phyloP scores from a whole-genome alignment of 495 filamentous ascomycete genomes.

The Penicillium longicatenatum region DNA sequence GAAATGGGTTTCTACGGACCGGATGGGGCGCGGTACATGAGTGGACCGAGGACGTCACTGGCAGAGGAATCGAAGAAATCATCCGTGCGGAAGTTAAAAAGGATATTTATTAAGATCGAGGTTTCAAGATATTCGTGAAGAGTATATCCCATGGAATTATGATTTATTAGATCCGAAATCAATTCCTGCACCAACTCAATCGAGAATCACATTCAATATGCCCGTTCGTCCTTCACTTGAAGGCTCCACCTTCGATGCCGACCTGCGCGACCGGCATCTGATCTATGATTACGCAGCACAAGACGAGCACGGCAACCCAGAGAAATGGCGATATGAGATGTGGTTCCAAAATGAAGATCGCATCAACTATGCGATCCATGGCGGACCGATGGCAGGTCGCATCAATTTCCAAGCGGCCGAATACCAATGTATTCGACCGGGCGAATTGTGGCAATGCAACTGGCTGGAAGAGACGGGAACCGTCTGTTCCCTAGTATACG shows the following conservation, averaged over 20 bases:
- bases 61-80: too few species aligned
- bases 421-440: slow-evolving; percentile 42
- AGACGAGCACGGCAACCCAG: slow-evolving; percentile 30
- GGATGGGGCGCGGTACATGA: too few species aligned
- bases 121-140: too few species aligned
- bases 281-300: slow-evolving; percentile 44
- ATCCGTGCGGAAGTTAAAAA: too few species aligned
- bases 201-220: slow-evolving; percentile 19
- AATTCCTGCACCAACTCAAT: too few species aligned
- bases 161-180: background rate
- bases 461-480: slow-evolving; percentile 46
- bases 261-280: slow-evolving; percentile 41
- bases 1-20: too few species aligned
- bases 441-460: slow-evolving; percentile 44
- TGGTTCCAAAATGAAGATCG: slow-evolving; percentile 45
- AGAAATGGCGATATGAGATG: slow-evolving; percentile 49
- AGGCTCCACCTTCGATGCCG: slow-evolving; percentile 33
- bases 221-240: slow-evolving; percentile 26
- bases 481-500: slow-evolving; percentile 41
- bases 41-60: too few species aligned
- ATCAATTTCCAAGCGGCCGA: slow-evolving; percentile 40
- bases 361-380: slow-evolving; percentile 46
- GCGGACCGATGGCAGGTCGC: slow-evolving; percentile 43
- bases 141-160: too few species aligned
- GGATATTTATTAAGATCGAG: too few species aligned